Base-by-base conservation (phyloP, 441 rosid species). In the Syzygium syzygioides region DNA sequence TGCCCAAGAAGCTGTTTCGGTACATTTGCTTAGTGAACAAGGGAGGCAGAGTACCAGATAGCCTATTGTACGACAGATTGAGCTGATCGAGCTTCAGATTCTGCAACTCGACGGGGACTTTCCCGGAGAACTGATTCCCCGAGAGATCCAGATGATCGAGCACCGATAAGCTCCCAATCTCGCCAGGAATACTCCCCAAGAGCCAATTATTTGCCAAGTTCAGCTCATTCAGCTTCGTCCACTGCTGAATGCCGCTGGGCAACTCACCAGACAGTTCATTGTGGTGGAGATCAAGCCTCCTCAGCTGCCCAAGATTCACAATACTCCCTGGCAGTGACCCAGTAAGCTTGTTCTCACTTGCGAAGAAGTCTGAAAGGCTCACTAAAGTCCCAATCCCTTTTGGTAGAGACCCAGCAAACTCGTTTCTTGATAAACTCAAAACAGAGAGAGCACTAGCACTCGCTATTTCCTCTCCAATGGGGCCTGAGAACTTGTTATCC, bases 71-170 rank as follows among this genome's bases (percentile, higher is more conserved):
- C 6, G 99, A 98, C 91, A 98, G 86, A 89, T 97, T 97, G 50
- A 98, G 92, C 95, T 94, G 94, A 90, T 98, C 96, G 80, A 98
- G 94, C 95, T 97, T 98, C 94, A 97, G 89, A 90, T 90, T 93
- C 97, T 98, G 98, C 91, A 98, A 90, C 25, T 94, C 91, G 25
- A 62, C 41, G 0, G 99, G 99, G 87, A 98, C 93, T 53, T 90
- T 87, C 79, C 99, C 99, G 0, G 96, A 92, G 86, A 98, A 93
- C 9, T 19, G 88, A 66, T 98, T 97, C 87, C 89, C 92, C 0
- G 99, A 98, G 86, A 98, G 95, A 94, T 98, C 99, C 7, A 98
- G 99, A 90, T 95, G 97, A 89, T 96, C 96, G 89, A 98, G 95
- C 87, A 95, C 98, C 0, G 97, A 93, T 88, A 98, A 92, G 66